Percentiles rank a stretch among this genome's conserved stretches.
These are phyloP conservation scores for Neurospora tetraspora DNA, from an alignment of 495 filamentous ascomycete genomes.

Conservation along the genomic window DNA sequence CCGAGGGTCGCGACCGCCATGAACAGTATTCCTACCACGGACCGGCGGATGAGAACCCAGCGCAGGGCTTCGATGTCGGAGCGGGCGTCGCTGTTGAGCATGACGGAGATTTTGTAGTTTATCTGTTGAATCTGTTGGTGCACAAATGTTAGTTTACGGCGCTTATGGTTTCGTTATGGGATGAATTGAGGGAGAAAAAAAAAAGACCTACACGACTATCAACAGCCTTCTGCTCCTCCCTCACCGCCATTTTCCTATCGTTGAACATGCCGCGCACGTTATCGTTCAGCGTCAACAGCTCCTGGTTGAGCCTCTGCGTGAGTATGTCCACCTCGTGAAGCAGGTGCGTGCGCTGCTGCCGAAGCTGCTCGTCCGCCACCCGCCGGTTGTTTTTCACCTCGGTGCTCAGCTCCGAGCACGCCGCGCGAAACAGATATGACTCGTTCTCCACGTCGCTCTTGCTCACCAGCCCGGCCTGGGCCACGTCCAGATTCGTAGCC, in stretches of 20 bases:
- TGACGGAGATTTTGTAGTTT: constrained; percentile 87
- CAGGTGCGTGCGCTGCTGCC: constrained; percentile 70
- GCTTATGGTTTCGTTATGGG: not conserved
- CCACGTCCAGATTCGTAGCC: constrained; percentile 67
- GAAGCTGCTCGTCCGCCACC: constrained; percentile 56
- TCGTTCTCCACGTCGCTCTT: constrained; percentile 81
- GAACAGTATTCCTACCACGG: constrained; percentile 68
- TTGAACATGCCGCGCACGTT: constrained; percentile 93
- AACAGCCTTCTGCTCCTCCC: constrained; percentile 72
- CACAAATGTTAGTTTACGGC: not conserved
- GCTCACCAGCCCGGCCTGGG: constrained; percentile 61
- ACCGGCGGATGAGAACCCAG: constrained; percentile 82
- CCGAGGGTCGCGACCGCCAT: constrained; percentile 40
- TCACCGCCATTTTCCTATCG: constrained; percentile 84
- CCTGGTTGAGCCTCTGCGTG: constrained; percentile 70
- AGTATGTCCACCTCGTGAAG: constrained; percentile 93
- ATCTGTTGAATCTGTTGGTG: constrained; percentile 67
- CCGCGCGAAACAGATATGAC: constrained; percentile 86
- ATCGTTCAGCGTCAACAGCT: constrained; percentile 70
- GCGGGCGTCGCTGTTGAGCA: constrained; percentile 73
- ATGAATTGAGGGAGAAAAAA: not conserved
- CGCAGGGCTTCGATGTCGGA: constrained; percentile 84
- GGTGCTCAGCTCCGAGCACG: constrained; percentile 82
- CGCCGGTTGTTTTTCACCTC: constrained; percentile 57
- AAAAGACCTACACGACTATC: constrained; percentile 52